Evolutionary conservation across 257 asterid genomes (phyloP).

Genomic region (Scutellaria barbata): DNA sequence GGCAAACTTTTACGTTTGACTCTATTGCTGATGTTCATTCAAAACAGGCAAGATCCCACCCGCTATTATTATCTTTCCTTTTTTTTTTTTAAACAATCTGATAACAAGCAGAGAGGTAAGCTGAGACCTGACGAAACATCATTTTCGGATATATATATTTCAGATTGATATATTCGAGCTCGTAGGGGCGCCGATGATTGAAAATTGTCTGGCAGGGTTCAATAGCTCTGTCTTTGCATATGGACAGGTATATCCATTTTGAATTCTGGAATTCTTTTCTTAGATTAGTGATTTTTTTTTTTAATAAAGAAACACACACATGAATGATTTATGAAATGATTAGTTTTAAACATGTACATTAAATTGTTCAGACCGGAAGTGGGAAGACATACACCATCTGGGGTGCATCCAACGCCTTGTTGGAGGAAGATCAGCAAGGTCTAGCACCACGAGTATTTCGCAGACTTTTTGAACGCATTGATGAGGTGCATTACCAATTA

Average conservation of each 20-base stretch:
- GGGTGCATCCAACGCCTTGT: conserved; percentile 91
- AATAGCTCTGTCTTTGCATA: conserved; percentile 98
- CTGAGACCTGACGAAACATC: conserved; percentile 28
- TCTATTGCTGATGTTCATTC: conserved; percentile 81
- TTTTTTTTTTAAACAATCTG: background rate
- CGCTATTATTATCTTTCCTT: background rate
- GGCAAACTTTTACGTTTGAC: conserved; percentile 84
- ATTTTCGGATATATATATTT: conserved; percentile 34
- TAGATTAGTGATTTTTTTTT: background rate
- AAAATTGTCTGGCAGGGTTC: conserved; percentile 96
- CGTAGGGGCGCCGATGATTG: conserved; percentile 93
- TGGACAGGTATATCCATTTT: conserved; percentile 72
- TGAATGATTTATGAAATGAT: conserved; percentile 9
- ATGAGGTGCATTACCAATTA: conserved; percentile 55
- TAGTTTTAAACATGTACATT: conserved; percentile 30
- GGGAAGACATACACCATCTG: conserved; percentile 98
- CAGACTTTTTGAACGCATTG: conserved; percentile 74
- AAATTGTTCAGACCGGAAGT: conserved; percentile 82
- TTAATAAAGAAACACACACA: conserved; percentile 3
- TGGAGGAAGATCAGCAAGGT: conserved; percentile 87
- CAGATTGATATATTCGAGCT: conserved; percentile 92
- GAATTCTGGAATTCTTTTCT: background rate
- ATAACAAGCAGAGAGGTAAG: background rate
- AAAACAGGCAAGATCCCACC: conserved; percentile 66
- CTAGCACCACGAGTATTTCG: conserved; percentile 94